These are phyloP conservation scores for Acacia acuminata DNA, from an alignment of 306 rosid genomes.

Conservation along the genomic window DNA sequence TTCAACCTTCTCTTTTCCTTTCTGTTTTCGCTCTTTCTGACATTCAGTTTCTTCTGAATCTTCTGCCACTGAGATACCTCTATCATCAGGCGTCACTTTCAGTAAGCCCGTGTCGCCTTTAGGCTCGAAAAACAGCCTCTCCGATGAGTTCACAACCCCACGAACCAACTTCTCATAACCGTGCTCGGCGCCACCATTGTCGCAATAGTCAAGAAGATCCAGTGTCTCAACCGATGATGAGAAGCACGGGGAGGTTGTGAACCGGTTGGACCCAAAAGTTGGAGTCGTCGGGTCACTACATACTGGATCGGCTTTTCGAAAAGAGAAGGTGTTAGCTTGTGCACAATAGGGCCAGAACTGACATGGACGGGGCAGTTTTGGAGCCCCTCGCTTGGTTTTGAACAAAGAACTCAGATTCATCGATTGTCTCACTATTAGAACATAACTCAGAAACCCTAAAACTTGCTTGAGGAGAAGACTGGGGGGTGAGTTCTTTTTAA, in stretches of 20 bases:
- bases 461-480: not conserved
- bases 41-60: not conserved
- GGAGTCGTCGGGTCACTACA: not conserved
- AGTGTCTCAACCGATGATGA: constrained; percentile 32
- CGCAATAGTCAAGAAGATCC: not conserved
- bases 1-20: not conserved
- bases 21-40: not conserved
- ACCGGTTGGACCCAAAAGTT: constrained; percentile 28
- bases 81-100: not conserved
- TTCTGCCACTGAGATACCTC: not conserved
- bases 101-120: constrained; percentile 29
- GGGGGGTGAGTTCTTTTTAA: not conserved
- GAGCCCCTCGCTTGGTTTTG: constrained; percentile 14
- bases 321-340: constrained; percentile 45
- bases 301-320: constrained; percentile 27
- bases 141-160: constrained; percentile 33
- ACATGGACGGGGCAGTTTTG: constrained; percentile 29
- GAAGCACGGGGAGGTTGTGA: not conserved
- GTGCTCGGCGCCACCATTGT: constrained; percentile 2
- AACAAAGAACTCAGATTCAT: constrained; percentile 30
- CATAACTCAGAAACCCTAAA: not conserved
- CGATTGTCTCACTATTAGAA: constrained; percentile 40
- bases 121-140: constrained; percentile 60
- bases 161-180: constrained; percentile 42
- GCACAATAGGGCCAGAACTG: constrained; percentile 42